Percentiles rank a stretch among this genome's conserved stretches.
These are phyloP conservation scores for Aristolochia californica DNA, from an alignment of 164 flowering plant genomes.

Conservation along the genomic window DNA sequence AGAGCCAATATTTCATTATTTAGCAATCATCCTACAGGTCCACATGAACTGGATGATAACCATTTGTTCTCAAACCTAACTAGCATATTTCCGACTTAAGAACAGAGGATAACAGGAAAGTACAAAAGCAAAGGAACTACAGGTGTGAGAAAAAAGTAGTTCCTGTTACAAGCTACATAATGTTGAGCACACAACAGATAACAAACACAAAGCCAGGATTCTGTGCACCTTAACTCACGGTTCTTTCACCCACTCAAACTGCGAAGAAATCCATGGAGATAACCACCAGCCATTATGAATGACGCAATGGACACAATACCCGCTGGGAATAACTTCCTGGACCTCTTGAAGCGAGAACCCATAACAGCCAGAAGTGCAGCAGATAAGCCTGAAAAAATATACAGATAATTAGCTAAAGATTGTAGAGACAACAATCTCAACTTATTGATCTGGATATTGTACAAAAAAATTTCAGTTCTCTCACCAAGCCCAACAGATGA, in stretches of 20 bases:
- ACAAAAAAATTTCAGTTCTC: constrained; percentile 4
- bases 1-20: no score
- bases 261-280: constrained; percentile 76
- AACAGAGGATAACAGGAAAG: no score
- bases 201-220: no score
- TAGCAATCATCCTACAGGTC: no score
- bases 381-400: constrained; percentile 38
- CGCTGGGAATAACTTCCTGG: constrained; percentile 86
- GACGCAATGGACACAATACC: constrained; percentile 85
- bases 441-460: not conserved
- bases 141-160: no score
- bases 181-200: no score
- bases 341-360: constrained; percentile 75
- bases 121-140: no score
- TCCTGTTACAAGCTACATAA: no score
- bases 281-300: constrained; percentile 79
- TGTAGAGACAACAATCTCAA: not conserved
- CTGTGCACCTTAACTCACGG: no score
- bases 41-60: no score
- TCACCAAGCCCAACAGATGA: constrained; percentile 72
- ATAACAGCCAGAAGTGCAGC: constrained; percentile 69
- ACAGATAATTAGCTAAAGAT: not conserved
- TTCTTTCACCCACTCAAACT: constrained; percentile 22
- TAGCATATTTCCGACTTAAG: no score
- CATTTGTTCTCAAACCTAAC: no score